Base-by-base conservation (phyloP, 1,284 basidiomycete species). In the Marasmius fiardii region DNA sequence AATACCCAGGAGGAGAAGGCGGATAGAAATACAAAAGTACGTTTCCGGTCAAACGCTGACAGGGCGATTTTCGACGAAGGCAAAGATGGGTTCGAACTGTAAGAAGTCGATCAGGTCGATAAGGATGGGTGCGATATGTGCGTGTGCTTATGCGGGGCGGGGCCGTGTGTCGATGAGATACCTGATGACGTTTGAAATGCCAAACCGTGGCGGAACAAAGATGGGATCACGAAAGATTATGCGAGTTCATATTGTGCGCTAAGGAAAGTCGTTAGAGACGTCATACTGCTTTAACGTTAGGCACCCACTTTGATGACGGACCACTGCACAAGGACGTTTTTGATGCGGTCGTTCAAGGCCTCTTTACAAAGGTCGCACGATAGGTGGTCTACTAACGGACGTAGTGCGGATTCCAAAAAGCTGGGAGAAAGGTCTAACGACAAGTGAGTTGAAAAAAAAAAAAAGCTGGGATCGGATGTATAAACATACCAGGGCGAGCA, bases 241-340 rank as follows among this genome's bases (percentile, higher is more conserved):
- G 28, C 10, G 20, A 31, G 28, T 52, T 54, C 54, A 61, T 23
- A 60, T 59, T 16, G 58, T 61, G 8, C 59, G 51, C 61, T 61
- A 33, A 18, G 39, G 4, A 21, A 14, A 26, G 23, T 11, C 12
- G 7, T 26, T 14, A 21, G 6, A 20, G 39, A 37, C 39, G 37
- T 52, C 20, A 55, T 28, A 4, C 51, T 16, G 0, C 34, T 28
- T 7, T 21, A n/a, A 43, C 16, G 28, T 33, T 28, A 31, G 0
- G 50, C 11, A 56, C 68, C 37, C 62, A 88, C 88, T 75, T 88
- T 91, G 45, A 92, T 85, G 35, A 84, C 74, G 7, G 89, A 86
- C 89, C 89, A 92, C 64, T 90, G 86, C 20, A 85, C 70, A 43
- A 89, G 72, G 43, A 92, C 74, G 56, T 79, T 79, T 67, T 83